Evolutionary conservation across 768 basidiomycete genomes (phyloP).

Genomic region (Leccinum rimulosum): DNA sequence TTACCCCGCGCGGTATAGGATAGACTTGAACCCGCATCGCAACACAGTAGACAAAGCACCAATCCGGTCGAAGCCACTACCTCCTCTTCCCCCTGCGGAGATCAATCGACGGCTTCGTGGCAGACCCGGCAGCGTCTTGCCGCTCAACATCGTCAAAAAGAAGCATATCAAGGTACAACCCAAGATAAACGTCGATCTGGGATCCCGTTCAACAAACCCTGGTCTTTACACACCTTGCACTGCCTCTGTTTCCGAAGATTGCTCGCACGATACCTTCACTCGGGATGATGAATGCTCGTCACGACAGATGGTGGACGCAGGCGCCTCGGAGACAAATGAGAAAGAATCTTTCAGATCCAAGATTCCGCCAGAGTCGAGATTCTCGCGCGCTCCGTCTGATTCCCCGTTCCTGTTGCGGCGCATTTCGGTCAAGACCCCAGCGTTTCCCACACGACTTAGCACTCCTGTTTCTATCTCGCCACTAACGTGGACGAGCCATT

Average conservation of each 20-base stretch:
- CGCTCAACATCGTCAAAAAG: background rate
- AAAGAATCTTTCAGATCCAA: slow-evolving; percentile 7
- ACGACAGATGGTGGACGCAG: background rate
- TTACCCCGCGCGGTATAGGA: slow-evolving; percentile 19
- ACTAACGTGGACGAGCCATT: background rate
- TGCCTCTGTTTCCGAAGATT: background rate
- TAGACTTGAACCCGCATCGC: slow-evolving; percentile 18
- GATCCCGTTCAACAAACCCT: slow-evolving; percentile 1
- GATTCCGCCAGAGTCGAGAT: slow-evolving; percentile 9
- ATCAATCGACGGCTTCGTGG: slow-evolving; percentile 13
- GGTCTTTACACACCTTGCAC: slow-evolving; percentile 3
- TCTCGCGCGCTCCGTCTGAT: background rate
- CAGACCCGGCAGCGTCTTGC: slow-evolving; percentile 11
- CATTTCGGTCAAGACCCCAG: slow-evolving; percentile 10
- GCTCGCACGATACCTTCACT: background rate
- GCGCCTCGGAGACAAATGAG: background rate
- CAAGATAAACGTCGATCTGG: background rate
- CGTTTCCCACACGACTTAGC: slow-evolving; percentile 11
- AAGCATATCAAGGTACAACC: background rate
- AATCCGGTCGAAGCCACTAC: slow-evolving; percentile 1
- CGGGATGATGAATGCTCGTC: background rate
- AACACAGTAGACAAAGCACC: slow-evolving; percentile 10
- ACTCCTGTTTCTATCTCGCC: slow-evolving; percentile 1
- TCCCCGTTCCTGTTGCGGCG: slow-evolving; percentile 1
- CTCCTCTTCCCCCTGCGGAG: slow-evolving; percentile 1